phyloP scores from a whole-genome alignment of 352 stramenopile species.

The Phytophthora colocasiae region DNA sequence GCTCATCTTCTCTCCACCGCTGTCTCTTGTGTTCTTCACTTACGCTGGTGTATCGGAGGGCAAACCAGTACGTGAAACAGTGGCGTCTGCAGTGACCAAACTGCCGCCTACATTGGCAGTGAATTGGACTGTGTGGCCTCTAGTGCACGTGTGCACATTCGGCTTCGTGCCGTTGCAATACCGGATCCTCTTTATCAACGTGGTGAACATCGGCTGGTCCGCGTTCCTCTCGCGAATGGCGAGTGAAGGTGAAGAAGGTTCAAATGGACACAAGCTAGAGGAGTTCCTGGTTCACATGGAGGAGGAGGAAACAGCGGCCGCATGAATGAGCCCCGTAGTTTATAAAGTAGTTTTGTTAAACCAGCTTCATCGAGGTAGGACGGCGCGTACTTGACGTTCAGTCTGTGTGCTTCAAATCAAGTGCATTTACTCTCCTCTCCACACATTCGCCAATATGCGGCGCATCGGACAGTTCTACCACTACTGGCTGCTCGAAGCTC shows the following conservation, averaged over 20 bases:
- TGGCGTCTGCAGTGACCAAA: constrained; percentile 38
- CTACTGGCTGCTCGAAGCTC: constrained; percentile 49
- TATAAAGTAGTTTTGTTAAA: constrained; percentile 8
- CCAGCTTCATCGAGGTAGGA: neutral
- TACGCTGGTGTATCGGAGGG: constrained; percentile 40
- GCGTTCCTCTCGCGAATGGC: constrained; percentile 54
- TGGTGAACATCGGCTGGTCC: constrained; percentile 54
- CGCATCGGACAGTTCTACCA: constrained; percentile 48
- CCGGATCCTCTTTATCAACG: constrained; percentile 58
- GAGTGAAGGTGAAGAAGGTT: constrained; percentile 25
- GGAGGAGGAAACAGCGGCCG: constrained; percentile 25
- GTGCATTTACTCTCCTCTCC: constrained; percentile 11
- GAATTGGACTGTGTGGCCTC: constrained; percentile 55
- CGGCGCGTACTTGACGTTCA: neutral
- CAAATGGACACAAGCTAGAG: constrained; percentile 21
- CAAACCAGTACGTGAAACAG: constrained; percentile 28
- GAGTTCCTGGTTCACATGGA: constrained; percentile 31
- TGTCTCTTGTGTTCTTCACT: constrained; percentile 47
- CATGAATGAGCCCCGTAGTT: constrained; percentile 1
- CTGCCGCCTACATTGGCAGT: constrained; percentile 44
- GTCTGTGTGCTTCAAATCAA: constrained; percentile 19
- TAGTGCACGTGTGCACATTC: constrained; percentile 53
- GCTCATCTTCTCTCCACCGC: constrained; percentile 44
- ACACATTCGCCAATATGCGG: constrained; percentile 25
- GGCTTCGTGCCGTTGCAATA: constrained; percentile 56